Percentiles rank a stretch among this genome's conserved stretches.
These are phyloP conservation scores for Eucalyptus sp. DNA, from an alignment of 345 rosid genomes.

Conservation along the genomic window DNA sequence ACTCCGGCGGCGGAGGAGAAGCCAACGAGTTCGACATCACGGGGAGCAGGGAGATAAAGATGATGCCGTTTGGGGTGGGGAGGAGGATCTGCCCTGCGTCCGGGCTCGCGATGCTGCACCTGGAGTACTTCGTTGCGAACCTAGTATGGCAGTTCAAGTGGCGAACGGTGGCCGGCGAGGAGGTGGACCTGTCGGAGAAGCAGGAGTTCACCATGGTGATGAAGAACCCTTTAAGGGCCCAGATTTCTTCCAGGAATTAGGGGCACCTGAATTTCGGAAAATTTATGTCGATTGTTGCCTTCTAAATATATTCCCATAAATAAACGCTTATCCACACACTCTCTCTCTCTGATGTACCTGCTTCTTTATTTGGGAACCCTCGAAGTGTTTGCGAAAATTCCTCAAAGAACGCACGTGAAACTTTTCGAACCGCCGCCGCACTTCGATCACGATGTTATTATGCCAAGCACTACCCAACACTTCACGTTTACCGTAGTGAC, in stretches of 20 bases:
- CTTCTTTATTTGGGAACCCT: not conserved
- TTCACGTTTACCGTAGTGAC: no score
- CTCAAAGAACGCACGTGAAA: not conserved
- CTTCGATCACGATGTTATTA: not conserved
- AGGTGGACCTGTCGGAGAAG: not conserved
- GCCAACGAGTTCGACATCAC: not conserved
- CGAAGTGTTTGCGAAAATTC: not conserved
- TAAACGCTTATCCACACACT: no score
- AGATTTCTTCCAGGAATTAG: not conserved
- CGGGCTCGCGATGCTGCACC: not conserved
- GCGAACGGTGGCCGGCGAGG: not conserved
- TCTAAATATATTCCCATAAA: not conserved
- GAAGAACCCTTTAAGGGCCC: conserved; percentile 2
- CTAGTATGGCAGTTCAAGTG: not conserved
- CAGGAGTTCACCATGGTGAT: not conserved
- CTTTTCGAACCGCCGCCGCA: not conserved
- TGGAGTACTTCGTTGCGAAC: conserved; percentile 3
- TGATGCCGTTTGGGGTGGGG: conserved; percentile 4
- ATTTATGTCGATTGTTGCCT: not conserved
- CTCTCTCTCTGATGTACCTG: not conserved
- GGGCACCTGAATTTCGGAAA: not conserved
- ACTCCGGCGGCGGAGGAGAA: not conserved
- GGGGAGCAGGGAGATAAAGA: conserved; percentile 3
- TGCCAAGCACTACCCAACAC: not conserved
- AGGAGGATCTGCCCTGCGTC: not conserved